phyloP scores from a whole-genome alignment of 169 alveolate species.

The Cryptosporidium felis region DNA sequence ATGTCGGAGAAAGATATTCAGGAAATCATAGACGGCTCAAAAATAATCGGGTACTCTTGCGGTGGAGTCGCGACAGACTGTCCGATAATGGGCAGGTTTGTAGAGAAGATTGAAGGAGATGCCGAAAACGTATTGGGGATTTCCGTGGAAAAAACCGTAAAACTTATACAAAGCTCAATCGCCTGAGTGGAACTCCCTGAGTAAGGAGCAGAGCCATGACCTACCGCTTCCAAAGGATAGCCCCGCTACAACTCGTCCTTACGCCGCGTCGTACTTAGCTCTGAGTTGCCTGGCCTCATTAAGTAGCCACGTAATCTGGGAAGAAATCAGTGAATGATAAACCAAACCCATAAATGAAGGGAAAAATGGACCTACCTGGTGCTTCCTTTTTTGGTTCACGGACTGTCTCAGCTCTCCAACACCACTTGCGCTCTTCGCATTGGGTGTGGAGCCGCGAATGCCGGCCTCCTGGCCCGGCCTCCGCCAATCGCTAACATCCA shows the following conservation, averaged over 20 bases:
- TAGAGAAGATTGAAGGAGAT: conserved; percentile 44
- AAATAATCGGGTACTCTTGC: conserved; percentile 53
- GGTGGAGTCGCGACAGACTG: conserved; percentile 67
- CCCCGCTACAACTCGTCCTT: too few species aligned
- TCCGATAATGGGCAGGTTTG: conserved; percentile 30
- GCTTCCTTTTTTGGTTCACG: conserved; percentile 52
- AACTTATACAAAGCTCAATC: conserved; percentile 30
- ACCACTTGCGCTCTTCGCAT: not conserved
- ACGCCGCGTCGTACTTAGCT: not conserved
- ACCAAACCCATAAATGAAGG: not conserved
- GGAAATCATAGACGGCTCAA: not conserved
- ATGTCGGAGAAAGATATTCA: conserved; percentile 28
- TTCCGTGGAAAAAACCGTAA: conserved; percentile 1
- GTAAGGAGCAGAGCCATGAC: too few species aligned
- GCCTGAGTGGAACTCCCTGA: too few species aligned
- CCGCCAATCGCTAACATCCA: not conserved
- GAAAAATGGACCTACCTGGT: conserved; percentile 38
- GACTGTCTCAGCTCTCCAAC: conserved; percentile 21
- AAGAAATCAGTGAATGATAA: not conserved
- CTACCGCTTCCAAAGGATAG: too few species aligned
- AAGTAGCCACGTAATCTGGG: conserved; percentile 60
- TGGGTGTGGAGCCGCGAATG: not conserved
- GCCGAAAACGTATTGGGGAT: conserved; percentile 42
- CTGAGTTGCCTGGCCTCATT: conserved; percentile 39
- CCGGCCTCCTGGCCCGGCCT: not conserved